phyloP scores from a whole-genome alignment of 164 flowering plant species.

The Aristolochia contorta region DNA sequence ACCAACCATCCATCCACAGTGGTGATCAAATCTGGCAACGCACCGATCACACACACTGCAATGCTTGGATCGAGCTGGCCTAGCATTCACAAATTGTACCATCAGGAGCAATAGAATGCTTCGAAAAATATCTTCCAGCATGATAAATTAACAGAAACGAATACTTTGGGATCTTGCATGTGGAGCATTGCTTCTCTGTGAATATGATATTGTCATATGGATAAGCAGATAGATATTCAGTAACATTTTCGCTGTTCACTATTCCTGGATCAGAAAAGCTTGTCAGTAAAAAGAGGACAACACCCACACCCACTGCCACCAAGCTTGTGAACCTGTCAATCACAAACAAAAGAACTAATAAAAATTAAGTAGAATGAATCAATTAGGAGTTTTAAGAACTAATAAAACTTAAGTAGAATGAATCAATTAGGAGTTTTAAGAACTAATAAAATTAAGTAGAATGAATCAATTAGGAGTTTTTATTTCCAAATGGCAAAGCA shows the following conservation, averaged over 20 bases:
- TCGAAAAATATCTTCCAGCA: background rate
- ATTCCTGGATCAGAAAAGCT: constrained; percentile 99
- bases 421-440: background rate
- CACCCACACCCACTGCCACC: constrained; percentile 73
- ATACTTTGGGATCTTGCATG: constrained; percentile 84
- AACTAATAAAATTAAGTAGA: background rate
- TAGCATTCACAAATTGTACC: constrained; percentile 21
- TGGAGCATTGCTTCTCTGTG: constrained; percentile 72
- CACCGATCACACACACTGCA: constrained; percentile 93
- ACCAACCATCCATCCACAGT: constrained; percentile 98
- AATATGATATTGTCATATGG: constrained; percentile 77
- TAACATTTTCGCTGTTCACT: constrained; percentile 64
- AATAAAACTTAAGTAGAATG: background rate
- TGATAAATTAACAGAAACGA: background rate
- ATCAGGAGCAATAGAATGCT: constrained; percentile 3
- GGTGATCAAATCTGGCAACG: constrained; percentile 97
- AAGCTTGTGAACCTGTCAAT: constrained; percentile 75
- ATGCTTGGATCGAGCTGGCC: constrained; percentile 98
- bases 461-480: background rate
- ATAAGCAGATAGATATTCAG: constrained; percentile 61
- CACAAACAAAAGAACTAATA: constrained; percentile 6
- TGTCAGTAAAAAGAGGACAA: constrained; percentile 72
- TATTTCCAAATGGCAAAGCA: background rate
- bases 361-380: background rate
- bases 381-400: background rate